Base-by-base conservation (phyloP, 2,329 filamentous ascomycete genomes). In the Colletotrichum lini region DNA sequence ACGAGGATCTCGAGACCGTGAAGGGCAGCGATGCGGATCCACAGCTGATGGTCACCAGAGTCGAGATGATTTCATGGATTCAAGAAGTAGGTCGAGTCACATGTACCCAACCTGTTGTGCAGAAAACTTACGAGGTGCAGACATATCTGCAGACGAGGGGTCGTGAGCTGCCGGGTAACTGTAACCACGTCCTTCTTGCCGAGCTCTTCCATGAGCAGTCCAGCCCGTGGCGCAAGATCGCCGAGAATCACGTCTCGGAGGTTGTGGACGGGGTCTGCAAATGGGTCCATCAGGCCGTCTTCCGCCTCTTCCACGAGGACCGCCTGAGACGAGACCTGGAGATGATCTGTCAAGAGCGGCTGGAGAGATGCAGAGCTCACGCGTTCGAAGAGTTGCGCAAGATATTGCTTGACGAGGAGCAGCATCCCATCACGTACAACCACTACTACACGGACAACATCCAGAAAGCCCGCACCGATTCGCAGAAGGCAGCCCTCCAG, bases 181-280 rank as follows among this genome's bases (percentile, higher is more conserved):
- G 90, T 77, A 91, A 91, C 70, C 86, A 90, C 0, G 76, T 89
- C 64, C 80, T 92, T 12, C 84, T 93, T 0, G 80, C 82, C 0
- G 86, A 91, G 26, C 77, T 93, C 0, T 93, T 93, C 75, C 80
- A 80, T 23, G 85, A 91, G 56, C 90, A 93, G 68, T 89, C 85
- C 0, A 65, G 74, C 8, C 86, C 85, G 0, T 93, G 90, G 91
- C 68, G 57, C 2, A 4, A 42, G 0, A 57, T 71, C 8, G 57
- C 68, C 3, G 57, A 63, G 18, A 15, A 40, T 1, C 68, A 71
- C 2, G 52, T 67, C 7, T 67, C 57, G 1, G 18, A 45, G 21
- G 52, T 71, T 4, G 2, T 53, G 1, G 50, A 61, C 5, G 2
- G 23, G 2, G 64, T 71, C 0, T 63, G 44, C 8, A 52, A 50